Evolutionary conservation across 306 rosid genomes (phyloP).

Genomic region (Cucumis cinereus): DNA sequence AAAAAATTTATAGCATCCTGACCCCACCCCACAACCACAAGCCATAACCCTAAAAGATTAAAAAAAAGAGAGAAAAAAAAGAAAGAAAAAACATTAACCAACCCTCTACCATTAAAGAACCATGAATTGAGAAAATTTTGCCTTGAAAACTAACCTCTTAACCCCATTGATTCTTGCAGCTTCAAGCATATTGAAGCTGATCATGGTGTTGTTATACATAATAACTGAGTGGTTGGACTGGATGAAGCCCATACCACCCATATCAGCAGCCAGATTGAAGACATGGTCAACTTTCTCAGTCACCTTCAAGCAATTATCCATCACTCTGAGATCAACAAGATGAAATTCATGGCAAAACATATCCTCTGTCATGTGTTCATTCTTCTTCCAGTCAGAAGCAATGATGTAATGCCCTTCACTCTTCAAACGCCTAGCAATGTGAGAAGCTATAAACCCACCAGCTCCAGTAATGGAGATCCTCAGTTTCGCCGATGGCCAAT

Average conservation of each 20-base stretch:
- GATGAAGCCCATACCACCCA: slow-evolving; percentile 99
- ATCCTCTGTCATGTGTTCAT: slow-evolving; percentile 94
- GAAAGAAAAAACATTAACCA: background rate
- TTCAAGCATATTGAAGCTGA: slow-evolving; percentile 94
- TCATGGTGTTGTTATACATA: slow-evolving; percentile 94
- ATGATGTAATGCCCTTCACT: slow-evolving; percentile 88
- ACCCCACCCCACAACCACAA: background rate
- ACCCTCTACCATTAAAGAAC: background rate
- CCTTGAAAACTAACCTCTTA: slow-evolving; percentile 50
- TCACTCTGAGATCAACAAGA: slow-evolving; percentile 90
- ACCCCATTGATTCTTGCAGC: slow-evolving; percentile 78
- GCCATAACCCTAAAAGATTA: background rate
- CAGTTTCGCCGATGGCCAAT: slow-evolving; percentile 87
- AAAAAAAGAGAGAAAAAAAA: no score
- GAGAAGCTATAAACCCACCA: slow-evolving; percentile 94
- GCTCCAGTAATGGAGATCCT: slow-evolving; percentile 90
- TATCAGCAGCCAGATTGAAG: slow-evolving; percentile 97
- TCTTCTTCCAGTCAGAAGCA: slow-evolving; percentile 98
- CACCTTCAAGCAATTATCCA: slow-evolving; percentile 90
- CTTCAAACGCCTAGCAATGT: slow-evolving; percentile 93
- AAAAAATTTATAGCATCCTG: background rate
- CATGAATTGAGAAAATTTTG: background rate
- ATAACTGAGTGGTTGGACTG: slow-evolving; percentile 98
- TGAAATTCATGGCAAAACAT: slow-evolving; percentile 98
- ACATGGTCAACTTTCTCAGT: slow-evolving; percentile 77